Evolutionary conservation across 1,139 yeast species (phyloP), one percentile per base, ranked within the genome.

Genomic region (Arxiozyma slooffiae): DNA sequence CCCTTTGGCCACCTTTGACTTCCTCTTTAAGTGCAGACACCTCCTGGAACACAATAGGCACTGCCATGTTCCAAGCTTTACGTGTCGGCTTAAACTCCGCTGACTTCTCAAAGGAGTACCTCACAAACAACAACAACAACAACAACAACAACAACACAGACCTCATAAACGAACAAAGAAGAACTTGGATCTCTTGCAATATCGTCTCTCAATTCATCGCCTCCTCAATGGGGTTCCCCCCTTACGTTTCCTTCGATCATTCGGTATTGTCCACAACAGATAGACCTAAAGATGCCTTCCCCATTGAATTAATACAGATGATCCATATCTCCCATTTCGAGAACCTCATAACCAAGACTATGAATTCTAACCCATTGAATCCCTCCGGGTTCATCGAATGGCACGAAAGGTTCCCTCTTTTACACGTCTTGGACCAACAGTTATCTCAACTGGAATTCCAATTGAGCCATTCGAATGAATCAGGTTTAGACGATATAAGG

Each of bases 1-100:
- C 97, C 1, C 81, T 84, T 66, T 92, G 97, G 97, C 97, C 97
- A 0, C 96, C 97, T 2, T 76, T 90, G 46, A 87, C 97, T 0
- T 88, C 97, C 0, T 87, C 97, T 0, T 74, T 92, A 47, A 85
- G 95, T 67, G 96, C 97, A 0, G 97, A 92, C 63, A 85, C 96
- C 4, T 85, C 96, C 4, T 92, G 97, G 94, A 87, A 85, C 62
- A 87, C 97, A 0, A 84, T 88, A 17, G 97, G 97, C 0, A 82
- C 87, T 45, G 97, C 97, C 2, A 75, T 89, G 61, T 86, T 86
- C 64, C 95, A 86, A 64, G 97, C 97, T 0, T 84, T 90, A 37
- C 73, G 97, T 52, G 85, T 90, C 14, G 97, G 98, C 0, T 71
- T 92, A 39, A 96, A 92, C 63, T 76, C 85, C 26, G 87, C 92